Conservation (phyloP, 352 stramenopile species). For the Pythium aphanidermatum region DNA sequence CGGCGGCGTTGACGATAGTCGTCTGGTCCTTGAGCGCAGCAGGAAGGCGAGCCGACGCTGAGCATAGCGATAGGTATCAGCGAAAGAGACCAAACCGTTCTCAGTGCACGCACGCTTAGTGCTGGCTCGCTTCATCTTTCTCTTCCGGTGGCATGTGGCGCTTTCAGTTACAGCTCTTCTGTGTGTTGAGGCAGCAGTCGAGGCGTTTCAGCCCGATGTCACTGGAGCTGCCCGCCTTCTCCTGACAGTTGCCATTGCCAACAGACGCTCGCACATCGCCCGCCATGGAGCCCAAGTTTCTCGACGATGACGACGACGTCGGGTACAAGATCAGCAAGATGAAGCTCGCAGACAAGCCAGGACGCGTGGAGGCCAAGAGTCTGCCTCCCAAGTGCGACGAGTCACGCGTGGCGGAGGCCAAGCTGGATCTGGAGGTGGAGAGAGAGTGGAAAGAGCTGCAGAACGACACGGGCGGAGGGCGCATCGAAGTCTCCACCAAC, state of each 20-base stretch:
- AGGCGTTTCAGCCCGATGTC: neutral
- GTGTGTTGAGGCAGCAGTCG: no score
- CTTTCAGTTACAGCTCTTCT: no score
- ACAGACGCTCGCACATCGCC: neutral
- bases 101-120: neutral
- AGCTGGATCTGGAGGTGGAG: constrained; percentile 77
- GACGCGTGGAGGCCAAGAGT: constrained; percentile 41
- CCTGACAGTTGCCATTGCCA: no score
- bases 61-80: no score
- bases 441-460: constrained; percentile 78
- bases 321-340: constrained; percentile 61
- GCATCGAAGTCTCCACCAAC: constrained; percentile 70
- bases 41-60: no score
- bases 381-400: constrained; percentile 41
- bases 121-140: neutral
- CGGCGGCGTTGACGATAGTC: constrained; percentile 67
- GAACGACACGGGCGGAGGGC: constrained; percentile 37
- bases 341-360: constrained; percentile 52
- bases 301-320: constrained; percentile 48
- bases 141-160: no score
- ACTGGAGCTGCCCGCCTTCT: no score
- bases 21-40: constrained; percentile 28
- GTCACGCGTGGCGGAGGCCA: constrained; percentile 50
- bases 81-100: neutral
- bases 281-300: constrained; percentile 62